These are phyloP conservation scores for Passiflora organensis DNA, from an alignment of 345 rosid genomes.

Conservation along the genomic window DNA sequence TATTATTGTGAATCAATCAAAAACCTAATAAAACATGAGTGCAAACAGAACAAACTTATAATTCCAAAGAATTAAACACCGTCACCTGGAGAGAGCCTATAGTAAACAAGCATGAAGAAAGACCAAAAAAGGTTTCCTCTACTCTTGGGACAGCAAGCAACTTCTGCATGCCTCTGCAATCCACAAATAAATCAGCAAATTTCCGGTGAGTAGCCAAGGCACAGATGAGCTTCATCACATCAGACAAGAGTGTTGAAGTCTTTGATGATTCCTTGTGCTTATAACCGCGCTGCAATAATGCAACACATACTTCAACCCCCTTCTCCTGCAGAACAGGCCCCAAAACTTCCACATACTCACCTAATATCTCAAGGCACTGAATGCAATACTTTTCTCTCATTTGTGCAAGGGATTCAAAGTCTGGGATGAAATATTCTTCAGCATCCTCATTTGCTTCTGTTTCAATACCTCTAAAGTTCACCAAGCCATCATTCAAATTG, in stretches of 20 bases:
- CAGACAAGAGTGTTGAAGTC: slow-evolving; percentile 55
- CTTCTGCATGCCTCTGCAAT: slow-evolving; percentile 90
- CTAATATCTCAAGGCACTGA: slow-evolving; percentile 85
- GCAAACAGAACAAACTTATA: no score
- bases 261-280: slow-evolving; percentile 42
- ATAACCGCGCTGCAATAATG: slow-evolving; percentile 60
- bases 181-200: slow-evolving; percentile 97
- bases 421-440: slow-evolving; percentile 67
- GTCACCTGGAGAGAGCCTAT: slow-evolving; percentile 92
- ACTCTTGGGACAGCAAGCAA: slow-evolving; percentile 82
- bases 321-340: slow-evolving; percentile 96
- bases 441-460: slow-evolving; percentile 39
- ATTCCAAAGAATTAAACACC: slow-evolving; percentile 1
- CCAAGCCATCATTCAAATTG: slow-evolving; percentile 32
- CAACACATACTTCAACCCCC: slow-evolving; percentile 94
- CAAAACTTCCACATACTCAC: slow-evolving; percentile 95
- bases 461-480: slow-evolving; percentile 30
- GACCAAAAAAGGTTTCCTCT: slow-evolving; percentile 68
- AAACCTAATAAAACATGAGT: no score
- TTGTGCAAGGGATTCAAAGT: slow-evolving; percentile 62
- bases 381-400: slow-evolving; percentile 88
- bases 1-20: background rate
- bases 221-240: slow-evolving; percentile 96
- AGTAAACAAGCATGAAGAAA: slow-evolving; percentile 88
- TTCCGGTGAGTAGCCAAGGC: slow-evolving; percentile 97